Conservation (phyloP, 2,329 filamentous ascomycete genomes). For the Neopestalotiopsis rosae region DNA sequence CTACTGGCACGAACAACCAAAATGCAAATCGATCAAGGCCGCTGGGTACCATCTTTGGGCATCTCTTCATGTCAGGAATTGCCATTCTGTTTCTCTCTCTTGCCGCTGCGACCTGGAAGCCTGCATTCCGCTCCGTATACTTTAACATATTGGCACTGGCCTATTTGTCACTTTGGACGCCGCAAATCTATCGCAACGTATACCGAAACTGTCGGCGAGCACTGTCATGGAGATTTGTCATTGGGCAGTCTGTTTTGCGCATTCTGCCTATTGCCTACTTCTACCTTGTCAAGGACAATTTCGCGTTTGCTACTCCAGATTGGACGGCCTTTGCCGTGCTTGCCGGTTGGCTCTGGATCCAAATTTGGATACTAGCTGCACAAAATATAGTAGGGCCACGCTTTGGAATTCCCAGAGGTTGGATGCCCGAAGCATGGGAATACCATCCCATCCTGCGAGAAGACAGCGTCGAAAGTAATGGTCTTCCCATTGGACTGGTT, state of each 20-base stretch:
- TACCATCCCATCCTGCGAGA: conserved; percentile 91
- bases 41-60: conserved; percentile 62
- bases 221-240: conserved; percentile 87
- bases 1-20: conserved; percentile 30
- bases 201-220: conserved; percentile 91
- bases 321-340: conserved; percentile 67
- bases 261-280: conserved; percentile 86
- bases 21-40: conserved; percentile 37
- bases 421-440: conserved; percentile 82
- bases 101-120: conserved; percentile 66
- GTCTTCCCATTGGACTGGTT: conserved; percentile 78
- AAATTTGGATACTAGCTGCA: conserved; percentile 76
- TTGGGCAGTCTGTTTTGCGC: conserved; percentile 81
- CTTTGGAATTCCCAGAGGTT: conserved; percentile 78
- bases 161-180: conserved; percentile 91
- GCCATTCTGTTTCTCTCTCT: conserved; percentile 63
- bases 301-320: conserved; percentile 78
- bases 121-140: conserved; percentile 58
- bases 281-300: conserved; percentile 77
- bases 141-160: conserved; percentile 69
- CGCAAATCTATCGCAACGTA: conserved; percentile 90
- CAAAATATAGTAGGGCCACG: conserved; percentile 88
- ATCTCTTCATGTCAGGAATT: conserved; percentile 61
- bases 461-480: conserved; percentile 80
- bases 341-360: conserved; percentile 83